Percentiles rank a stretch among this genome's conserved stretches.
These are phyloP conservation scores for Ilex aquifolium DNA, from an alignment of 257 asterid genomes.

Conservation along the genomic window DNA sequence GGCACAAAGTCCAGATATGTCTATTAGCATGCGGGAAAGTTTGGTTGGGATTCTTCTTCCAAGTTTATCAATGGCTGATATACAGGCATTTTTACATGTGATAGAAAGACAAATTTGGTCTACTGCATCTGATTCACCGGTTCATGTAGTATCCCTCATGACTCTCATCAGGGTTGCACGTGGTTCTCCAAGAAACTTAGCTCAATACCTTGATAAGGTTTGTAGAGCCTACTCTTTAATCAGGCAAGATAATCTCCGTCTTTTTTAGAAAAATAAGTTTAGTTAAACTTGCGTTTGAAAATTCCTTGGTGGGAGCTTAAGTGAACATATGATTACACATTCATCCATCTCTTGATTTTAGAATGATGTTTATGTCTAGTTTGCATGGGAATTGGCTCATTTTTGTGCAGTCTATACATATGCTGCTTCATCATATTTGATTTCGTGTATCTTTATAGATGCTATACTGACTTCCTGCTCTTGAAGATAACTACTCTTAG, in stretches of 20 bases:
- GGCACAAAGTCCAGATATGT: slow-evolving; percentile 34
- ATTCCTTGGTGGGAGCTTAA: too few relatives aligned
- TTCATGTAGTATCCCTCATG: slow-evolving; percentile 82
- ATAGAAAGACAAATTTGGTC: slow-evolving; percentile 94
- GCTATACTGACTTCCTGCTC: too few relatives aligned
- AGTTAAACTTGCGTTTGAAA: too few relatives aligned
- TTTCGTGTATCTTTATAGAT: too few relatives aligned
- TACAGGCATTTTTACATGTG: slow-evolving; percentile 77
- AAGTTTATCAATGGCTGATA: slow-evolving; percentile 90
- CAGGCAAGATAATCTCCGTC: neutral
- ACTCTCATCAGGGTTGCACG: slow-evolving; percentile 78
- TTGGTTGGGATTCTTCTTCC: slow-evolving; percentile 86
- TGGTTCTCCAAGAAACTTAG: slow-evolving; percentile 83
- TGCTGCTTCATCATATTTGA: too few relatives aligned
- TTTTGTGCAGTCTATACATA: too few relatives aligned
- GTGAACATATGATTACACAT: too few relatives aligned
- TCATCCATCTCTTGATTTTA: too few relatives aligned
- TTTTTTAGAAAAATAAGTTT: too few relatives aligned
- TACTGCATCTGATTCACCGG: slow-evolving; percentile 98
- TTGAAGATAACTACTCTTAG: too few relatives aligned
- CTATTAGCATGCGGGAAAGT: slow-evolving; percentile 58
- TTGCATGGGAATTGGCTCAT: too few relatives aligned
- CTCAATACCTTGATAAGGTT: slow-evolving; percentile 90
- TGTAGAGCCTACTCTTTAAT: slow-evolving; percentile 30
- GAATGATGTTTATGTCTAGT: too few relatives aligned